Evolutionary conservation across 1,139 yeast species (phyloP).

Genomic region (Blastobotrys illinoisensis): DNA sequence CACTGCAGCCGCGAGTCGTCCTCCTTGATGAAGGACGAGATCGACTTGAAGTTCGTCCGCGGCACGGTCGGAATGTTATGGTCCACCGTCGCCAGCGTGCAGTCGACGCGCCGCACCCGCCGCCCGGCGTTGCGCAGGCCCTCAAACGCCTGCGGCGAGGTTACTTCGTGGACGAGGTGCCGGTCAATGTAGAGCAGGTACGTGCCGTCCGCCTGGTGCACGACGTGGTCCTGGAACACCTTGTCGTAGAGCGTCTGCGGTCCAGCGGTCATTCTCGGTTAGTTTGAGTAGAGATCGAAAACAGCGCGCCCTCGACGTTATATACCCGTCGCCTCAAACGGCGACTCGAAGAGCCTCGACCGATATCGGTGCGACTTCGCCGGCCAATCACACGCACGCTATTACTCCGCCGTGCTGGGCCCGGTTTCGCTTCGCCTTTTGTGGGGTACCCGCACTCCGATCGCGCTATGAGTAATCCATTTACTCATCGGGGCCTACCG

Average conservation of each 20-base stretch:
- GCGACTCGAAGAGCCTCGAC: background rate
- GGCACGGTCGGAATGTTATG: slow-evolving; percentile 95
- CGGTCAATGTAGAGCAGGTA: slow-evolving; percentile 86
- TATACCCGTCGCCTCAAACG: background rate
- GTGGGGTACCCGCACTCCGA: background rate
- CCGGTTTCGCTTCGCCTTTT: background rate
- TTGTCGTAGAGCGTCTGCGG: slow-evolving; percentile 78
- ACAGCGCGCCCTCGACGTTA: slow-evolving; percentile 13
- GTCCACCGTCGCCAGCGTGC: slow-evolving; percentile 95
- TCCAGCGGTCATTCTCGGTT: slow-evolving; percentile 7
- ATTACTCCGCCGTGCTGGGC: background rate
- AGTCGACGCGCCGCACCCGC: slow-evolving; percentile 82
- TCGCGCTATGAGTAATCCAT: no score
- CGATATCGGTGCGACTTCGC: slow-evolving; percentile 7
- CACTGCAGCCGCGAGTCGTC: slow-evolving; percentile 91
- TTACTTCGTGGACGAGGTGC: slow-evolving; percentile 95
- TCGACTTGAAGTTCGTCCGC: slow-evolving; percentile 65
- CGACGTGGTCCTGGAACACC: slow-evolving; percentile 91
- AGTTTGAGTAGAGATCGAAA: background rate
- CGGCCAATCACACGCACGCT: slow-evolving; percentile 1
- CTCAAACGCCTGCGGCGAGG: slow-evolving; percentile 98
- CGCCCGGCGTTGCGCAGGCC: slow-evolving; percentile 86
- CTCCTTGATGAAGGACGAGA: slow-evolving; percentile 80
- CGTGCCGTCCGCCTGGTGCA: slow-evolving; percentile 87
- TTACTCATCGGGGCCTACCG: no score